These are phyloP conservation scores for Mycoemilia scoparia DNA, from an alignment of 192 early-diverging fungal genomes.

Conservation along the genomic window DNA sequence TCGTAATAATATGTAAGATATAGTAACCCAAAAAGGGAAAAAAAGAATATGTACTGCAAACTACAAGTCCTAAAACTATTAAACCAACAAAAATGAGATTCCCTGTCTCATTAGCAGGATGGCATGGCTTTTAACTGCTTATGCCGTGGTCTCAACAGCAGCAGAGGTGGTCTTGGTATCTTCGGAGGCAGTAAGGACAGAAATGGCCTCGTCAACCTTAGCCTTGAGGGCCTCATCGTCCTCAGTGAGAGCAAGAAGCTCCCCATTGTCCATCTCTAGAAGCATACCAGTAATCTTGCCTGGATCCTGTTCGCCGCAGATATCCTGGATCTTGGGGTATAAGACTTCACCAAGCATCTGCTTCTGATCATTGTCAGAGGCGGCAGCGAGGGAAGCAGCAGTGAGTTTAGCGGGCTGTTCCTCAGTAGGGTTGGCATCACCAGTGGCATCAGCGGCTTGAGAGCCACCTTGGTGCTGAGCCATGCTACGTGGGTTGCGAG, in stretches of 20 bases:
- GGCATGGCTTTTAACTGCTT: no score
- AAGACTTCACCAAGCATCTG: constrained; percentile 91
- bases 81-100: no score
- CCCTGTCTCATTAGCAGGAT: no score
- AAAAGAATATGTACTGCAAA: no score
- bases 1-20: no score
- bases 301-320: constrained; percentile 52
- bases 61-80: no score
- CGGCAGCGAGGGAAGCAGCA: constrained; percentile 61
- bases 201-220: constrained; percentile 75
- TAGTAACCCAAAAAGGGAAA: no score
- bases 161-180: no score
- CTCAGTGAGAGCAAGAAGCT: constrained; percentile 80
- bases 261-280: constrained; percentile 93
- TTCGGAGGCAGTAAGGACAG: no score
- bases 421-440: constrained; percentile 9
- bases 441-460: constrained; percentile 15
- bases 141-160: no score
- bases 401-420: constrained; percentile 31
- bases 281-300: constrained; percentile 99
- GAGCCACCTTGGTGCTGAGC: constrained; percentile 16
- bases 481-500: constrained; percentile 18
- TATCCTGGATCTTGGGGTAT: constrained; percentile 63
- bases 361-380: constrained; percentile 78
- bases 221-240: constrained; percentile 50